These are phyloP conservation scores for Saccharomyces hybrid DNA, from an alignment of 1,139 yeast genomes.

Conservation along the genomic window DNA sequence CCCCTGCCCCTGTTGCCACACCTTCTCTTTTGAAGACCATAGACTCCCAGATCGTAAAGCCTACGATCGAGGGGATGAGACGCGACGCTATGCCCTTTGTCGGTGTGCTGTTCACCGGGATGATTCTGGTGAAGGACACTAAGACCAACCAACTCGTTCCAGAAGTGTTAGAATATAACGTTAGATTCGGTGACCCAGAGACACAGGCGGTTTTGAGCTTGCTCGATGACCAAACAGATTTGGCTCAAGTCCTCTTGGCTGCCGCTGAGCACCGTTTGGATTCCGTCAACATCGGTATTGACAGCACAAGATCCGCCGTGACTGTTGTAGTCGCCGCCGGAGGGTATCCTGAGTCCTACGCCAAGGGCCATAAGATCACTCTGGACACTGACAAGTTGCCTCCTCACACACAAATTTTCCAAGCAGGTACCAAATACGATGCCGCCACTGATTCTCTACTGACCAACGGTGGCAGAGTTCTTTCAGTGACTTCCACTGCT, in stretches of 20 bases:
- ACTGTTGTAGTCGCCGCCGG: slow-evolving; percentile 97
- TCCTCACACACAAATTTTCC: slow-evolving; percentile 66
- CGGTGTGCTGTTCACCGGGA: slow-evolving; percentile 94
- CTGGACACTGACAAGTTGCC: slow-evolving; percentile 44
- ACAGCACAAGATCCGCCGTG: slow-evolving; percentile 61
- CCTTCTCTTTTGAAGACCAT: slow-evolving; percentile 62
- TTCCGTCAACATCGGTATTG: slow-evolving; percentile 60
- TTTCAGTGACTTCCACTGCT: slow-evolving; percentile 88
- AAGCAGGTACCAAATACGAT: slow-evolving; percentile 74
- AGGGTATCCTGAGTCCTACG: slow-evolving; percentile 87
- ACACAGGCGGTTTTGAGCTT: slow-evolving; percentile 96
- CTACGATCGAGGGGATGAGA: slow-evolving; percentile 96
- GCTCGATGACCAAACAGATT: slow-evolving; percentile 73
- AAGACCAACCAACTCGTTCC: slow-evolving; percentile 37
- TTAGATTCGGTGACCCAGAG: slow-evolving; percentile 98
- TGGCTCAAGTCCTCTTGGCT: slow-evolving; percentile 87
- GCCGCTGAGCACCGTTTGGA: slow-evolving; percentile 94
- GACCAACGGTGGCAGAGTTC: slow-evolving; percentile 94
- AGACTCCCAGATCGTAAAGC: slow-evolving; percentile 67
- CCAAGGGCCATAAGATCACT: slow-evolving; percentile 79
- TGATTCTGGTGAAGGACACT: slow-evolving; percentile 76
- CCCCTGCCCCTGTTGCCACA: slow-evolving; percentile 96
- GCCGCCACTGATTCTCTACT: slow-evolving; percentile 48
- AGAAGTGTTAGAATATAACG: slow-evolving; percentile 92
- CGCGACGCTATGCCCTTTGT: slow-evolving; percentile 92